phyloP scores from a whole-genome alignment of 306 rosid species.

The Echinosophora koreensis region DNA sequence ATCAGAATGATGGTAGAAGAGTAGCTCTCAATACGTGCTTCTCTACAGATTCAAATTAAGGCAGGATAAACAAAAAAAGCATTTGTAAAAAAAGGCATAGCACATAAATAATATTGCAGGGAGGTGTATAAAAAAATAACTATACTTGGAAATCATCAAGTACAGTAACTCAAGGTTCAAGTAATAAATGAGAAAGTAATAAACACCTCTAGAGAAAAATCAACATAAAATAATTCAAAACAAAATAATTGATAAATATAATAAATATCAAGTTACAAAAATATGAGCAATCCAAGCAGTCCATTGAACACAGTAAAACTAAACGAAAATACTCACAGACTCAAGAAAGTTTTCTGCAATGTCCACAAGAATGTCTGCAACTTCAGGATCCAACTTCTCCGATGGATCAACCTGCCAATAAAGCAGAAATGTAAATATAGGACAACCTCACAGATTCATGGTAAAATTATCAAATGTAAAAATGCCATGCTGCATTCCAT shows the following conservation, averaged over 20 bases:
- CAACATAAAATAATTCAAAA: neutral
- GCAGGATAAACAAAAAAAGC: neutral
- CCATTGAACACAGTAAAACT: slow-evolving; percentile 1
- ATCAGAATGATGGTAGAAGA: slow-evolving; percentile 14
- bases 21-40: slow-evolving; percentile 3
- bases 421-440: slow-evolving; percentile 44
- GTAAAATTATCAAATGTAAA: slow-evolving; percentile 29
- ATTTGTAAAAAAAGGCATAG: neutral
- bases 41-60: slow-evolving; percentile 29
- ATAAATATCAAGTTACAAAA: slow-evolving; percentile 26
- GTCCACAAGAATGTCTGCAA: slow-evolving; percentile 88
- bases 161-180: neutral
- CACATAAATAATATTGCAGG: neutral
- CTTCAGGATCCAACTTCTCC: slow-evolving; percentile 89
- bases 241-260: slow-evolving; percentile 7
- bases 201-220: slow-evolving; percentile 13
- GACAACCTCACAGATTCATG: slow-evolving; percentile 12
- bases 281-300: slow-evolving; percentile 9
- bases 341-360: slow-evolving; percentile 96
- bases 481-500: slow-evolving; percentile 21
- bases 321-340: slow-evolving; percentile 68
- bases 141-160: neutral
- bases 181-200: slow-evolving; percentile 7
- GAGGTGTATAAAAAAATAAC: neutral
- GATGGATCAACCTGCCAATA: slow-evolving; percentile 80